Base-by-base conservation (phyloP, 768 basidiomycete species). In the Tricholoma sp. region DNA sequence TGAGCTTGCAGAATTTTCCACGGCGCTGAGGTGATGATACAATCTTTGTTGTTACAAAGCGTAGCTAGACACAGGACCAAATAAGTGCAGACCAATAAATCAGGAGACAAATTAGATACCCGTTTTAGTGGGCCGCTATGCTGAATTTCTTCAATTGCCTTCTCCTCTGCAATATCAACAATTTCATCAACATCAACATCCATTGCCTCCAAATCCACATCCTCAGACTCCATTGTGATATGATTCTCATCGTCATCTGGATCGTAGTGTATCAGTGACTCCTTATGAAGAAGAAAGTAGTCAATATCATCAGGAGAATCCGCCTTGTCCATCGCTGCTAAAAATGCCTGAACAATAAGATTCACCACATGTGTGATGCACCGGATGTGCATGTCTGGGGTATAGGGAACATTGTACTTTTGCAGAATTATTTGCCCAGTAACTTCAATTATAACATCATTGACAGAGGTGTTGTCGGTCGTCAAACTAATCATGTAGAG, bases 11-110 rank as follows among this genome's bases (percentile, higher is more conserved):
- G 16, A 49, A 49, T 49, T 29, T 22, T 22, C 10, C 21, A 29
- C 19, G 46, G 18, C 34, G 27, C 32, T 58, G 60, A 58, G 56
- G 54, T 2, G 46, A 49, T 2, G 46, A 49, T 29, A 49, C 46
- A 49, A 49, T 49, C 46, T 49, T 49, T 32, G 31, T 32, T 9
- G 31, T 32, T 1, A 32, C 8, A 32, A 7, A 3, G 8, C 8
- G 31, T 32, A 32, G 8, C 31, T 32, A 7, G 8, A 32, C n/a
- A n/a, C n/a, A n/a, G n/a, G n/a, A 29, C 29, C 29, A 29, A 29
- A 29, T 29, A 29, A 29, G 3, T 29, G 4, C 29, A n/a, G n/a
- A n/a, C 3, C 29, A 29, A 35, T 6, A 35, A 35, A 35, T 35
- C 34, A 10, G 3, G 9, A n/a, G n/a, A n/a, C n/a, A n/a, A n/a